A percentile compares a stretch with the other conserved stretches of the same genome.
Evolutionary conservation across 306 rosid genomes (phyloP).

Genomic region (Casuarina glauca): DNA sequence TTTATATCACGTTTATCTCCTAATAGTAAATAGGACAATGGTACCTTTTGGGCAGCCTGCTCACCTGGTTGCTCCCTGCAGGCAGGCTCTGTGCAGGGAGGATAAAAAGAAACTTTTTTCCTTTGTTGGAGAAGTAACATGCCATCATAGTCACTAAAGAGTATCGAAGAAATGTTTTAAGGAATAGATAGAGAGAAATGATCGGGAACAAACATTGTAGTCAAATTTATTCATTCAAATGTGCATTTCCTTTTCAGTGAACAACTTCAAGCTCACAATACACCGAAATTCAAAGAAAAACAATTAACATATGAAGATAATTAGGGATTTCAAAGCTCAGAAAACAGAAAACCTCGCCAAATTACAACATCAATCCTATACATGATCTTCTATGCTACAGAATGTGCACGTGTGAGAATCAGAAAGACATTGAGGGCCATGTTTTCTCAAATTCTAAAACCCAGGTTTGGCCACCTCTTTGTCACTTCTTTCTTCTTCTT

Average conservation of each 20-base stretch:
- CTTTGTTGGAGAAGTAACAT: too few relatives aligned
- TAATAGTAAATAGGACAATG: too few relatives aligned
- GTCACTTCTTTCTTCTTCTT: slow-evolving; percentile 90
- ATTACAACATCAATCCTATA: slow-evolving; percentile 71
- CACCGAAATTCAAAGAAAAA: slow-evolving; percentile 48
- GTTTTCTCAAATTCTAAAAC: slow-evolving; percentile 69
- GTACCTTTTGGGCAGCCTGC: too few relatives aligned
- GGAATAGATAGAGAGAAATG: neutral
- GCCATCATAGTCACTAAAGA: too few relatives aligned
- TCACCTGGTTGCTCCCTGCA: too few relatives aligned
- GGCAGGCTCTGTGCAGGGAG: too few relatives aligned
- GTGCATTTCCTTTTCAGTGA: slow-evolving; percentile 47
- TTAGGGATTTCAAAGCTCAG: slow-evolving; percentile 44
- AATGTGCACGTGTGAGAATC: slow-evolving; percentile 47
- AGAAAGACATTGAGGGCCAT: slow-evolving; percentile 30
- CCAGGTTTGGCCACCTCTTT: slow-evolving; percentile 94
- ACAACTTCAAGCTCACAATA: slow-evolving; percentile 68
- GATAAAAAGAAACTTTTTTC: too few relatives aligned
- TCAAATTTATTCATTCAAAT: slow-evolving; percentile 68
- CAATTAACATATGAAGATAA: slow-evolving; percentile 51
- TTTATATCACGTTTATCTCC: too few relatives aligned
- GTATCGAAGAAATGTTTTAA: neutral
- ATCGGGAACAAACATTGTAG: slow-evolving; percentile 31
- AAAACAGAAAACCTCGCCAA: slow-evolving; percentile 61
- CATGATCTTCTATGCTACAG: slow-evolving; percentile 90